Base-by-base conservation (phyloP, 2,329 filamentous ascomycete species). In the Alternaria triticimaculans region DNA sequence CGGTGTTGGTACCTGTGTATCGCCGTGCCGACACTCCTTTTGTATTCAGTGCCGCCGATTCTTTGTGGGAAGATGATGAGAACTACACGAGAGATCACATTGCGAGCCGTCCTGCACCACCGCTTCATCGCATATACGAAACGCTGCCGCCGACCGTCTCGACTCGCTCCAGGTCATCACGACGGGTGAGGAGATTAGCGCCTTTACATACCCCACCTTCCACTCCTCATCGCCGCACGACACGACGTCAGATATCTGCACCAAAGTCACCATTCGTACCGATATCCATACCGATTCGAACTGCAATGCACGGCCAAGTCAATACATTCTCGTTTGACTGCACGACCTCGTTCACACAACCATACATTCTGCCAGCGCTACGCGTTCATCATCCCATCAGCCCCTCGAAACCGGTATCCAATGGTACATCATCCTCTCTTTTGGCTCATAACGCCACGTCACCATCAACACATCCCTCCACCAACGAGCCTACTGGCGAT, bases 31-130 rank as follows among this genome's bases (percentile, higher is more conserved):
- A 8, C 7, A 37, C 4, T 37, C 33, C 33, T 37, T 37, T 37
- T 8, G 33, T 0, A 37, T 37, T n/a, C 4, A 37, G 0, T 37
- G 33, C 33, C 0, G 33, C 4, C 33, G 33, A 37, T 37, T 8
- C 33, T 0, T 37, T 37, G 33, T 37, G 33, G 33, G 33, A 37
- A 37, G 33, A 37, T 37, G 10, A 37, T 5, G 33, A 37, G 33
- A 37, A 37, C 33, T 37, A 37, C 33, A n/a, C 0, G 33, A 37
- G 33, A 37, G 33, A 37, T 1, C 3, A 37, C 8, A 37, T 5
- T 0, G 1, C 33, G 33, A 3, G 33, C 5, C 15, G 4, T 37
- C 4, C 0, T n/a, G 10, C 15, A 37, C 2, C 33, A 5, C 15
- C 33, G 33, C 15, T 37, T 0, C 15, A n/a, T 37, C 33, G 33